Evolutionary conservation across 1,284 basidiomycete genomes (phyloP), one percentile per base, ranked within the genome.

Genomic region (Ustilago shanxiensis): DNA sequence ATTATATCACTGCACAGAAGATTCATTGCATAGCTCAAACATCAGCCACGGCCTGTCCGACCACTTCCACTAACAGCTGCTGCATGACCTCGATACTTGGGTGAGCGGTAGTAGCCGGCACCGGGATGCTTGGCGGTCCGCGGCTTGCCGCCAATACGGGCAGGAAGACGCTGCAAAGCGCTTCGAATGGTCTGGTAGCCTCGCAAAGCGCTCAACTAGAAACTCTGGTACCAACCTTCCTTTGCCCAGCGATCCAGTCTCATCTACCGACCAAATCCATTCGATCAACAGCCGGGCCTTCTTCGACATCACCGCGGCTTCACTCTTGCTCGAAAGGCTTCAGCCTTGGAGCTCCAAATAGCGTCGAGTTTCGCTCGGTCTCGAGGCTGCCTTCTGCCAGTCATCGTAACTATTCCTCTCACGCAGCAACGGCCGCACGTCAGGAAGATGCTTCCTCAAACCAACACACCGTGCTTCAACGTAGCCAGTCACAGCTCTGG

Each of bases 121-220:
- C 60, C 58, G 60, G 50, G 56, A 72, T 72, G 70, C 60, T 72
- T 56, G 65, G 60, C 57, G 70, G 60, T 54, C 50, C 65, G 47
- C 47, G 53, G 49, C 13, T 64, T 49, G 64, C 60, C 60, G 57
- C 57, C 39, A 54, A 53, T 33, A 64, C 57, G 4, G 52, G 64
- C 20, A 35, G 41, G 11, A 13, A 60, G 20, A 57, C 49, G 33
- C 24, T 72, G n/a, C 22, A 20, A 0, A n/a, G 20, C 37, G 49
- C 52, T 28, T 52, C 58, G 1, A 54, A 20, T 16, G 52, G 31
- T 16, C 8, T 26, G 24, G 7, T 45, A 37, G 50, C 52, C 14
- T 20, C 22, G 14, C 39, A 31, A 11, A 14, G 47, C 14, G 22
- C 11, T 14, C 20, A 24, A 35, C 44, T 64, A 4, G 61, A 72